phyloP scores from a whole-genome alignment of 1,284 basidiomycete species.

The Boletus albobrunnescens region DNA sequence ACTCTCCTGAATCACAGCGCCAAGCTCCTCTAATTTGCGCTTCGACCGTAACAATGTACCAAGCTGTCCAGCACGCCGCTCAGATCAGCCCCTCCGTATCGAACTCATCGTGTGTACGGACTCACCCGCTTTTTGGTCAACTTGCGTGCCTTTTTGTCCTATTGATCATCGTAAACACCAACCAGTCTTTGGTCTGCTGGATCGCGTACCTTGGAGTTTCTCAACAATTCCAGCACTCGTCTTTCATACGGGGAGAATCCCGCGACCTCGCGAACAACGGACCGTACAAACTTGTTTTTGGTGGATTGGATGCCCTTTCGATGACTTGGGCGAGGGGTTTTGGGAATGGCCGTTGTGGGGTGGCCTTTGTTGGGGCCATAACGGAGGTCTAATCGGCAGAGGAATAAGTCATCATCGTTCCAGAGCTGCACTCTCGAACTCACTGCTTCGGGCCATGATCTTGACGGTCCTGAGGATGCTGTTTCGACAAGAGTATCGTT shows the following conservation, averaged over 20 bases:
- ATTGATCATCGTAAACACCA: conserved; percentile 9
- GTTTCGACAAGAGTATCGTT: conserved; percentile 27
- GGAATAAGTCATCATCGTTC: conserved; percentile 1
- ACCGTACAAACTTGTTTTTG: conserved; percentile 89
- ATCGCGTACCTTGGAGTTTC: conserved; percentile 89
- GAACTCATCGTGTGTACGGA: conserved; percentile 14
- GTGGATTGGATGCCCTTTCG: conserved; percentile 87
- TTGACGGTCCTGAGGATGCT: conserved; percentile 55
- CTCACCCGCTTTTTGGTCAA: conserved; percentile 96
- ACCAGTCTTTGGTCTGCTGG: not conserved
- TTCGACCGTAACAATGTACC: conserved; percentile 95
- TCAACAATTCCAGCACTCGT: conserved; percentile 96
- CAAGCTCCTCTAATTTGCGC: conserved; percentile 95
- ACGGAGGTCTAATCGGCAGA: conserved; percentile 67
- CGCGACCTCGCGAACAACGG: conserved; percentile 89
- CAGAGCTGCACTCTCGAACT: conserved; percentile 27
- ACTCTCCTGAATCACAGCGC: conserved; percentile 87
- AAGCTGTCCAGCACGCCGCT: conserved; percentile 57
- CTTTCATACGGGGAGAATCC: conserved; percentile 99
- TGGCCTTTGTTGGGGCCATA: conserved; percentile 91
- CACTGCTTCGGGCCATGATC: conserved; percentile 71
- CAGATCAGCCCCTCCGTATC: conserved; percentile 2
- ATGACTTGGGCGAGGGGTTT: conserved; percentile 78
- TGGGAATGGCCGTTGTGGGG: conserved; percentile 85
- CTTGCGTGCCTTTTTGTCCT: conserved; percentile 98